A percentile compares a stretch with the other conserved stretches of the same genome.
Conservation (phyloP, 345 rosid species). For the Salix caprea region DNA sequence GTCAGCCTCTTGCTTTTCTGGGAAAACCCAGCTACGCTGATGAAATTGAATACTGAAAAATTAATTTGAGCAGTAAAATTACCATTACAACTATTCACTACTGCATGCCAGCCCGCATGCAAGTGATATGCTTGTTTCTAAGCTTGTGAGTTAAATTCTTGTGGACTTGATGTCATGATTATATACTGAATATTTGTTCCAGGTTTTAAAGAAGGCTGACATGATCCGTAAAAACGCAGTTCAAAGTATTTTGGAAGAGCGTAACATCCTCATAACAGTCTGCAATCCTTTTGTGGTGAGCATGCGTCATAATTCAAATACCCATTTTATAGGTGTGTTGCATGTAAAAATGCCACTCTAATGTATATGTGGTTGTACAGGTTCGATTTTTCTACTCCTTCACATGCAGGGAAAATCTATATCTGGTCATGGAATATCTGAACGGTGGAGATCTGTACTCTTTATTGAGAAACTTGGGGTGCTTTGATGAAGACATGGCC, state of each 20-base stretch:
- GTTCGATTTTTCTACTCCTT: constrained; percentile 96
- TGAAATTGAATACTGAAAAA: not conserved
- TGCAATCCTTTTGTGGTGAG: constrained; percentile 99
- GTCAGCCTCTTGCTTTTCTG: not conserved
- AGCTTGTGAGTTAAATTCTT: not conserved
- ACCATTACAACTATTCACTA: not conserved
- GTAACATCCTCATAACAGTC: constrained; percentile 84
- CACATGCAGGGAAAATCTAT: constrained; percentile 96
- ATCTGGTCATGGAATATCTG: constrained; percentile 95
- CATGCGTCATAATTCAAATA: constrained; percentile 3
- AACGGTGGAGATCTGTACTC: constrained; percentile 98
- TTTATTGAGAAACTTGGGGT: constrained; percentile 76
- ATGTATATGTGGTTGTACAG: constrained; percentile 44
- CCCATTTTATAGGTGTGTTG: constrained; percentile 10
- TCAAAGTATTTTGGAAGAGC: constrained; percentile 92
- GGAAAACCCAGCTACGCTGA: not conserved
- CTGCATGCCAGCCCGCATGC: not conserved
- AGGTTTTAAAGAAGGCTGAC: constrained; percentile 93
- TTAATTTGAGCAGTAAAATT: not conserved
- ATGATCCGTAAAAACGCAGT: constrained; percentile 98
- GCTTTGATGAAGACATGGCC: constrained; percentile 93
- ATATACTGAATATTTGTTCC: constrained; percentile 17
- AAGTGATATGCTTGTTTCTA: not conserved
- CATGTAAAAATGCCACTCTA: constrained; percentile 17
- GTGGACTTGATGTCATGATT: not conserved